These are phyloP conservation scores for Hypoxylon sp. DNA, from an alignment of 2,329 filamentous ascomycete species.

Conservation along the genomic window DNA sequence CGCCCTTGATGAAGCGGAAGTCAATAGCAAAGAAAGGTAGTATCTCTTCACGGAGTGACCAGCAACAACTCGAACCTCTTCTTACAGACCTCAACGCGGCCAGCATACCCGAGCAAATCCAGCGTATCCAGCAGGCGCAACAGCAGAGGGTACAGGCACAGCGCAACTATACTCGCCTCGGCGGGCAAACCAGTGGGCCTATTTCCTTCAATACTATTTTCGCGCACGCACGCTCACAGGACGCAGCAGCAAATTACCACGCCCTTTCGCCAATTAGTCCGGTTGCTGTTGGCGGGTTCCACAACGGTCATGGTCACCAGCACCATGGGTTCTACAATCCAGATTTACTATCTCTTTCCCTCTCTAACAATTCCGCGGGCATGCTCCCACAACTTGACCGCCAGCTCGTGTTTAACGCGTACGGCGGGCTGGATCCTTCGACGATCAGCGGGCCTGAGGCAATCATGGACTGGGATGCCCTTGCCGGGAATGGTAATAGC, in stretches of 20 bases:
- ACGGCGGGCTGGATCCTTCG: constrained; percentile 67
- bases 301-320: constrained; percentile 52
- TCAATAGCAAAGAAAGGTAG: constrained; percentile 58
- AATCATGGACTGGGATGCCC: constrained; percentile 64
- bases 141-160: constrained; percentile 61
- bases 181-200: constrained; percentile 60
- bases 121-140: constrained; percentile 56
- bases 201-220: constrained; percentile 60
- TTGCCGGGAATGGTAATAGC: constrained; percentile 55
- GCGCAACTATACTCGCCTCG: constrained; percentile 61
- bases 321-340: constrained; percentile 63
- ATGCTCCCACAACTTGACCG: constrained; percentile 80
- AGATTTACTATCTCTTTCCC: constrained; percentile 68
- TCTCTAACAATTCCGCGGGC: constrained; percentile 64
- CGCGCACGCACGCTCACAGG: constrained; percentile 59
- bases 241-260: constrained; percentile 59
- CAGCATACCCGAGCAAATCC: constrained; percentile 55
- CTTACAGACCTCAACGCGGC: constrained; percentile 56
- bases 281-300: constrained; percentile 52
- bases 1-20: constrained; percentile 56
- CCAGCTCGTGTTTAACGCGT: constrained; percentile 82
- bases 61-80: constrained; percentile 58
- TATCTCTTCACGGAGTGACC: constrained; percentile 56
- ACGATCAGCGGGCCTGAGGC: constrained; percentile 58
- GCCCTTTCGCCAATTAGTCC: constrained; percentile 69